Evolutionary conservation across 2,329 filamentous ascomycete genomes (phyloP).

Genomic region (Fonsecaea pugnacius): DNA sequence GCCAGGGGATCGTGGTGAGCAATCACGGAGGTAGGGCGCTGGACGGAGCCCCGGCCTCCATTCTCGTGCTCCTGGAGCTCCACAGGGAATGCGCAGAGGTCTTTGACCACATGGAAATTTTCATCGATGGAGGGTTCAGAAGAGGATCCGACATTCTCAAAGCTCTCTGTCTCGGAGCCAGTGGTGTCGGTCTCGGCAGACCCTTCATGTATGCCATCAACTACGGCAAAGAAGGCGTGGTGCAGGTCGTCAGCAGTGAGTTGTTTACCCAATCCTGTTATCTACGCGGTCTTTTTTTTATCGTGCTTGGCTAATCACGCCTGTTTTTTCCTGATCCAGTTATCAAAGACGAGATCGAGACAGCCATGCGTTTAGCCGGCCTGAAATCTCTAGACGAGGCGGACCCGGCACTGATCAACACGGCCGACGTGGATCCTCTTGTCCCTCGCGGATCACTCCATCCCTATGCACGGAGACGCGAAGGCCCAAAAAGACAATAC

Average conservation of each 20-base stretch:
- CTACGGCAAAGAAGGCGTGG: slow-evolving; percentile 60
- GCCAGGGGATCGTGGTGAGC: slow-evolving; percentile 61
- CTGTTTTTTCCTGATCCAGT: slow-evolving; percentile 48
- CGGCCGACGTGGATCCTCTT: slow-evolving; percentile 50
- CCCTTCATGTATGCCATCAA: slow-evolving; percentile 59
- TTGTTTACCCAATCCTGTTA: slow-evolving; percentile 43
- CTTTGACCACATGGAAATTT: slow-evolving; percentile 52
- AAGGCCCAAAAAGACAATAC: slow-evolving; percentile 5
- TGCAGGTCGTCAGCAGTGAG: slow-evolving; percentile 53
- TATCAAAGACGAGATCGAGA: slow-evolving; percentile 67
- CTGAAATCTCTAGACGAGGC: slow-evolving; percentile 64
- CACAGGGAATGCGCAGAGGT: slow-evolving; percentile 54
- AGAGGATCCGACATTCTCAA: slow-evolving; percentile 61
- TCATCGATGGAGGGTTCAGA: slow-evolving; percentile 59
- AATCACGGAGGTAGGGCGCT: slow-evolving; percentile 64
- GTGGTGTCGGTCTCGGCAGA: slow-evolving; percentile 59
- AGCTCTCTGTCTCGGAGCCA: slow-evolving; percentile 58
- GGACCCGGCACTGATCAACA: slow-evolving; percentile 65
- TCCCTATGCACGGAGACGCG: slow-evolving; percentile 46
- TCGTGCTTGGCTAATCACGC: slow-evolving; percentile 51
- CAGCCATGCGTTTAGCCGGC: slow-evolving; percentile 69
- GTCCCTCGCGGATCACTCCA: slow-evolving; percentile 49
- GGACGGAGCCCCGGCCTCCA: slow-evolving; percentile 52
- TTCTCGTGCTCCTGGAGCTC: slow-evolving; percentile 66
- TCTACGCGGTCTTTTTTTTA: slow-evolving; percentile 40